A percentile compares a stretch with the other conserved stretches of the same genome.
These are phyloP conservation scores for Claviceps cyperi DNA, from an alignment of 2,329 filamentous ascomycete species.

Conservation along the genomic window DNA sequence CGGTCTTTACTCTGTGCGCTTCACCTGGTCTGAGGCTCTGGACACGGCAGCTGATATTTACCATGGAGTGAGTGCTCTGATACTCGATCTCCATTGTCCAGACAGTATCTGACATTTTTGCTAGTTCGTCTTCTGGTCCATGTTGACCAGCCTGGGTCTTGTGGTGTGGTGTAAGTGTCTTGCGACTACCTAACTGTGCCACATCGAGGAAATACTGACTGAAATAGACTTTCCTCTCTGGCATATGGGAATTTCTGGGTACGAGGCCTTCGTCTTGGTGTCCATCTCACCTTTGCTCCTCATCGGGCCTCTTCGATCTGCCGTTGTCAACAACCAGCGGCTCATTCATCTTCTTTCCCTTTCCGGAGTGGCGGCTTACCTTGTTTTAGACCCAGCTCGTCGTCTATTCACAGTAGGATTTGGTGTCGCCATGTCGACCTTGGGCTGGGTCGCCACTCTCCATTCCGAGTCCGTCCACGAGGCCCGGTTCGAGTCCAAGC, in stretches of 20 bases:
- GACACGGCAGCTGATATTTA: constrained; percentile 83
- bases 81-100: not conserved
- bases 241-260: constrained; percentile 98
- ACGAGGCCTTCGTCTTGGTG: constrained; percentile 76
- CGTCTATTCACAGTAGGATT: constrained; percentile 74
- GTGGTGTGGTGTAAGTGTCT: constrained; percentile 74
- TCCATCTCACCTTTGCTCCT: constrained; percentile 73
- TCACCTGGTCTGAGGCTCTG: constrained; percentile 59
- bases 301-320: constrained; percentile 51
- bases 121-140: constrained; percentile 90
- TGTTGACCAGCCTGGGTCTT: constrained; percentile 77
- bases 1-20: constrained; percentile 54
- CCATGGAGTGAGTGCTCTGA: constrained; percentile 54
- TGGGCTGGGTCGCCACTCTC: constrained; percentile 74
- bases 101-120: constrained; percentile 8
- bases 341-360: constrained; percentile 65
- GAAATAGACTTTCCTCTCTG: constrained; percentile 76
- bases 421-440: constrained; percentile 62
- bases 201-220: not conserved
- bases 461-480: constrained; percentile 64
- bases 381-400: constrained; percentile 53
- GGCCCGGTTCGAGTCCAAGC: constrained; percentile 63
- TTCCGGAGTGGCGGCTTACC: constrained; percentile 64
- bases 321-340: constrained; percentile 55
- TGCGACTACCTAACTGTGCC: not conserved